Evolutionary conservation across 2,329 filamentous ascomycete genomes (phyloP), one percentile per base, ranked within the genome.

Genomic region (Cladosporium sp.): DNA sequence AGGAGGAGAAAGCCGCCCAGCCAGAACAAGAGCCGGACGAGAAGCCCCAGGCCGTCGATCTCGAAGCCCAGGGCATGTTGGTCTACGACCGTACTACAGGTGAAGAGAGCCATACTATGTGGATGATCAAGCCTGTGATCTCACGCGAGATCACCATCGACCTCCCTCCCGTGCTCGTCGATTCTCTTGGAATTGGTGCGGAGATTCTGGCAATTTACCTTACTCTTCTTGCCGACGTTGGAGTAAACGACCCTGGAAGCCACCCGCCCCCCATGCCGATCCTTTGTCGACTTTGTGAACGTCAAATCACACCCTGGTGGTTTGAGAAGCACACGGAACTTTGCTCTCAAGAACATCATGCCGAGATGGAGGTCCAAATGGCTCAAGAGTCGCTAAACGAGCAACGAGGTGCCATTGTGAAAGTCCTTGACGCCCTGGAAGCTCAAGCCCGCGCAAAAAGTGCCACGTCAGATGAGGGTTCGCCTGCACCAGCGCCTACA

Each of bases 311-410:
- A 4, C 90, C 92, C 0, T 98, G 93, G 93, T 98, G 93, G 95
- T 98, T 98, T 62, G 93, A 98, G 72, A 98, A 97, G 70, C 93
- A 98, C 68, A 95, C 92, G 2, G 95, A 98, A 63, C 75, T 97
- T 16, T 98, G 93, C 66, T 77, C 96, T 52, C 91, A 97, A 67
- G 93, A 98, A 68, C 93, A 98, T 66, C 85, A 87, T 48, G 92
- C 93, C 0, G 93, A 98, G 68, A 95, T 96, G 88, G 92, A 97
- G 62, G 90, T 98, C 3, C 92, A 98, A 67, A 86, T 97, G 77
- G 84, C 91, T 5, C 93, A 98, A 65, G 93, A 98, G 66, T 89
- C 83, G 57, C 75, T 98, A 45, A 87, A 85, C 6, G 93, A 98
- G 65, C 93, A 98, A 70, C 86, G 93, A 5, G 91, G 95, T 69